Percentiles rank a stretch among this genome's conserved stretches.
phyloP scores from a whole-genome alignment of 2,329 filamentous ascomycete species.

The Aureobasidium pullulans region DNA sequence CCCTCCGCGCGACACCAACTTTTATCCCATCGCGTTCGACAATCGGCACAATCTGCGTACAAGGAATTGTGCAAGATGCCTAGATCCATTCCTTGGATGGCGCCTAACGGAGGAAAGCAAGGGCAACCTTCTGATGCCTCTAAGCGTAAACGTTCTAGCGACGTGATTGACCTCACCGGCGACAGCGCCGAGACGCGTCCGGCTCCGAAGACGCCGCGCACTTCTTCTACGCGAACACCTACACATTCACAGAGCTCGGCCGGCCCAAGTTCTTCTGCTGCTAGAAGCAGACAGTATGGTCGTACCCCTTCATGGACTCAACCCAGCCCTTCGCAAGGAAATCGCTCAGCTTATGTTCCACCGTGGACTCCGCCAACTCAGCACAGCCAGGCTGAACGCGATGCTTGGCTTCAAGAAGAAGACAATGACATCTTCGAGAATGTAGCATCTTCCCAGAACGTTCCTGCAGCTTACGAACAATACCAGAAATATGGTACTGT shows the following conservation, averaged over 20 bases:
- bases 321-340: not conserved
- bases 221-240: not conserved
- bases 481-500: constrained; percentile 31
- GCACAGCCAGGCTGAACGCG: constrained; percentile 11
- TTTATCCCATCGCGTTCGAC: not conserved
- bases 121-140: not conserved
- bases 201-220: constrained; percentile 8
- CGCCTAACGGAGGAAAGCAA: not conserved
- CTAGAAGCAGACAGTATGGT: not conserved
- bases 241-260: not conserved
- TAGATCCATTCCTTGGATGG: constrained; percentile 10
- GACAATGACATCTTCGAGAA: constrained; percentile 23
- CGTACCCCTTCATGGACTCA: constrained; percentile 7
- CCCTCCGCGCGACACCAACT: not conserved
- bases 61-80: not conserved
- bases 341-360: not conserved
- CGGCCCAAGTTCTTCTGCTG: not conserved
- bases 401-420: constrained; percentile 19
- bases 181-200: not conserved
- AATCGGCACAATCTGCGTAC: not conserved
- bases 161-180: constrained; percentile 10
- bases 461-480: constrained; percentile 17
- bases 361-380: not conserved
- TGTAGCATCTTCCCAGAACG: constrained; percentile 23
- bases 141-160: constrained; percentile 8